phyloP scores from a whole-genome alignment of 2,329 filamentous ascomycete genomes.

The Cordyceps tenuipes region DNA sequence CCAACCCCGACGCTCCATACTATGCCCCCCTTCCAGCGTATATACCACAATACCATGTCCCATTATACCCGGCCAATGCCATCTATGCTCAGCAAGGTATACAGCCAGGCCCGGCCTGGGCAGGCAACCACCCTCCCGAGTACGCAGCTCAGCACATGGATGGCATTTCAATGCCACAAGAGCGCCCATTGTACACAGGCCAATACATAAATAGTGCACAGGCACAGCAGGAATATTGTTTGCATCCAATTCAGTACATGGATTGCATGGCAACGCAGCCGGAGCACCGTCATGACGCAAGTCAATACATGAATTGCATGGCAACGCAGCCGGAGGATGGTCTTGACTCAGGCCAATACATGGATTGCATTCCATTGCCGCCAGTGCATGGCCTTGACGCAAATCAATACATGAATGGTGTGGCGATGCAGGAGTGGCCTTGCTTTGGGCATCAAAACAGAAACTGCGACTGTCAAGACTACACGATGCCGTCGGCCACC shows the following conservation, averaged over 20 bases:
- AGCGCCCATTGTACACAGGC: not conserved
- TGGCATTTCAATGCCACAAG: not conserved
- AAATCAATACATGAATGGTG: not conserved
- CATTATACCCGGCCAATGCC: not conserved
- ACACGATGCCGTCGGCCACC: not conserved
- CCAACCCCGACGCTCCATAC: not conserved
- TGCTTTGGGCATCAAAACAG: not conserved
- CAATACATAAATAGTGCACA: not conserved
- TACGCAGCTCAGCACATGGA: not conserved
- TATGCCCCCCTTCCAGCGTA: not conserved
- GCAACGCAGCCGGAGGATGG: not conserved
- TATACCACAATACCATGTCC: not conserved
- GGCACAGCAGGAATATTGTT: not conserved
- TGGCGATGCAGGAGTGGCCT: not conserved
- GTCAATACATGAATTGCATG: not conserved
- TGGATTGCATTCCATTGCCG: not conserved
- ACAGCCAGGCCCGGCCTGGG: not conserved
- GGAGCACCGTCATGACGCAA: not conserved
- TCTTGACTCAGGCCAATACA: not conserved
- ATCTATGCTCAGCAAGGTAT: not conserved
- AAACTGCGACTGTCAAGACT: not conserved
- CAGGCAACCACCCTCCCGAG: no score
- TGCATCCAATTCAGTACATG: not conserved
- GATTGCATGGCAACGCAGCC: not conserved
- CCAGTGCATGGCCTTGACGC: no score